phyloP scores from a whole-genome alignment of 1,284 basidiomycete species.

The Cryptococcus sp. region DNA sequence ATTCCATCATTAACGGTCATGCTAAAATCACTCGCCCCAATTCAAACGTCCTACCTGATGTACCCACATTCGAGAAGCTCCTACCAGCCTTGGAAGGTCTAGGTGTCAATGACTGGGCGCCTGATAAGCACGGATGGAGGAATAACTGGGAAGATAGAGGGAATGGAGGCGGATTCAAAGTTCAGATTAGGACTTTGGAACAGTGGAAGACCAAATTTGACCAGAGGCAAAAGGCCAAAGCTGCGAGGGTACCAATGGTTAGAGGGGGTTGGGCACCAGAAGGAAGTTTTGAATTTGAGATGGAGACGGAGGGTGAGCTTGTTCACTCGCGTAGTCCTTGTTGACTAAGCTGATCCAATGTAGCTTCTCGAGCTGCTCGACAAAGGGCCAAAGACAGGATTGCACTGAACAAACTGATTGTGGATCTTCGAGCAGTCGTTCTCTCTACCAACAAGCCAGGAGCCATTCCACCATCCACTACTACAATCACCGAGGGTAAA shows the following conservation, averaged over 20 bases:
- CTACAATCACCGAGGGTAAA: neutral
- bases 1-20: neutral
- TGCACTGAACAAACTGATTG: slow-evolving; percentile 29
- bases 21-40: neutral
- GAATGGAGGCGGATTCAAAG: no score
- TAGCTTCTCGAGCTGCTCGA: slow-evolving; percentile 12
- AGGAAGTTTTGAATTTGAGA: slow-evolving; percentile 45
- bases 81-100: slow-evolving; percentile 33
- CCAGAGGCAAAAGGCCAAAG: slow-evolving; percentile 15
- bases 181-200: slow-evolving; percentile 8
- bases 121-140: slow-evolving; percentile 35
- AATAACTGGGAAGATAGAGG: neutral
- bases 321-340: neutral
- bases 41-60: slow-evolving; percentile 14
- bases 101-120: slow-evolving; percentile 28
- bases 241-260: slow-evolving; percentile 20
- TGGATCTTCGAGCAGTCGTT: slow-evolving; percentile 34
- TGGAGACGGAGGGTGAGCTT: slow-evolving; percentile 29
- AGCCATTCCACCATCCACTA: neutral
- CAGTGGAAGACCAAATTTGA: slow-evolving; percentile 24
- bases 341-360: neutral
- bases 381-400: slow-evolving; percentile 20
- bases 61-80: slow-evolving; percentile 24
- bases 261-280: slow-evolving; percentile 44
- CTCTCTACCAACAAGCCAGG: slow-evolving; percentile 14